Percentiles rank a stretch among this genome's conserved stretches.
Evolutionary conservation across 2,329 filamentous ascomycete genomes (phyloP).

Genomic region (Colletotrichum graminicola): DNA sequence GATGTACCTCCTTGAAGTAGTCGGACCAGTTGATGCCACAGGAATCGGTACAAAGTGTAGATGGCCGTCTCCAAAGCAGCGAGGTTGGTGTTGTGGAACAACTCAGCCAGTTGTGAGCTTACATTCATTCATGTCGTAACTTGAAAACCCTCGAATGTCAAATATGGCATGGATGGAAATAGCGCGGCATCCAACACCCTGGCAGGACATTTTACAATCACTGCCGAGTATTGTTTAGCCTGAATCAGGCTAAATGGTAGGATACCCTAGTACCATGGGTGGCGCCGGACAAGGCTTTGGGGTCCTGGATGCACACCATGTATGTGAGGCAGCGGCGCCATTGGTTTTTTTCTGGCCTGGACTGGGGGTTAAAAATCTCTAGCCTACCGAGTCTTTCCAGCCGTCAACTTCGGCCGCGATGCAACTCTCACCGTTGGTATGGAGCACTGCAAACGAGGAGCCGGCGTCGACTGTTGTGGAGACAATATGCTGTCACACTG

Average conservation of each 20-base stretch:
- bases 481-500: not conserved
- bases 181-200: slow-evolving; percentile 20
- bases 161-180: slow-evolving; percentile 10
- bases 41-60: not conserved
- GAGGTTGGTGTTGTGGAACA: slow-evolving; percentile 3
- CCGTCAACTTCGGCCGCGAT: slow-evolving; percentile 7
- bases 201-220: not conserved
- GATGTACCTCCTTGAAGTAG: not conserved
- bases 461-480: slow-evolving; percentile 12
- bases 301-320: slow-evolving; percentile 16
- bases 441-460: slow-evolving; percentile 3
- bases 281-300: slow-evolving; percentile 10
- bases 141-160: slow-evolving; percentile 3
- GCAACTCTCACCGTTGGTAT: slow-evolving; percentile 5
- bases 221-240: slow-evolving; percentile 31
- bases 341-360: not conserved
- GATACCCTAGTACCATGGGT: slow-evolving; percentile 25
- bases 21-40: not conserved
- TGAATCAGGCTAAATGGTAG: slow-evolving; percentile 37
- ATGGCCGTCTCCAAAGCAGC: not conserved
- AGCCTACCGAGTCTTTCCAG: not conserved
- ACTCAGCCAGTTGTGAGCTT: not conserved
- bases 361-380: slow-evolving; percentile 10
- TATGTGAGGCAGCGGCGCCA: slow-evolving; percentile 24
- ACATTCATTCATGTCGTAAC: not conserved